phyloP scores from a whole-genome alignment of 1,284 basidiomycete species.

The Naganishia liquefaciens region DNA sequence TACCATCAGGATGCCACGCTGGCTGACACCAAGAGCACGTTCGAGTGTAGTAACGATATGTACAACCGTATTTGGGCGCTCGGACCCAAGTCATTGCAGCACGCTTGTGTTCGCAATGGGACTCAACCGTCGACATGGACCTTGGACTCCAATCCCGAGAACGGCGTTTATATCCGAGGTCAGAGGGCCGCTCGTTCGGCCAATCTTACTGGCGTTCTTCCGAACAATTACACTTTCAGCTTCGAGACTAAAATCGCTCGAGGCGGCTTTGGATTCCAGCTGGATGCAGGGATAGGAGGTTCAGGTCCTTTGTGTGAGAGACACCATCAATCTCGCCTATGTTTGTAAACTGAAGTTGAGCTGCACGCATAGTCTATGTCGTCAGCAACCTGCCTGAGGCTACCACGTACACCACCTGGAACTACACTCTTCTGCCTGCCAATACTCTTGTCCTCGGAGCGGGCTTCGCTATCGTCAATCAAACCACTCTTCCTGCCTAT shows the following conservation, averaged over 20 bases:
- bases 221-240: constrained; percentile 7
- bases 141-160: neutral
- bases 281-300: constrained; percentile 4
- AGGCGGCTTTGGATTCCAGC: constrained; percentile 9
- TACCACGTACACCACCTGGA: constrained; percentile 3
- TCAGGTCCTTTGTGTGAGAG: constrained; percentile 7
- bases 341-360: neutral
- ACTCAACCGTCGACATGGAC: constrained; percentile 15
- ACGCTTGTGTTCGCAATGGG: constrained; percentile 2
- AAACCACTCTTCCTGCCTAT: constrained; percentile 6
- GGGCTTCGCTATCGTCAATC: constrained; percentile 14
- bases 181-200: constrained; percentile 6
- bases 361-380: constrained; percentile 3
- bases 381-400: constrained; percentile 12
- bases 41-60: constrained; percentile 11
- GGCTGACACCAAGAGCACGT: neutral
- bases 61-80: constrained; percentile 16
- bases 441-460: constrained; percentile 6
- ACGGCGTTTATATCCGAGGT: constrained; percentile 6
- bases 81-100: constrained; percentile 5
- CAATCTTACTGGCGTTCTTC: constrained; percentile 4
- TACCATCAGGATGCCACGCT: neutral
- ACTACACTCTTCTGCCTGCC: neutral
- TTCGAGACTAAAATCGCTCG: constrained; percentile 11
- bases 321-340: no score